Base-by-base conservation (phyloP, 225 moss, liverwort and hornwort genomes). In the Lunularia cruciata region DNA sequence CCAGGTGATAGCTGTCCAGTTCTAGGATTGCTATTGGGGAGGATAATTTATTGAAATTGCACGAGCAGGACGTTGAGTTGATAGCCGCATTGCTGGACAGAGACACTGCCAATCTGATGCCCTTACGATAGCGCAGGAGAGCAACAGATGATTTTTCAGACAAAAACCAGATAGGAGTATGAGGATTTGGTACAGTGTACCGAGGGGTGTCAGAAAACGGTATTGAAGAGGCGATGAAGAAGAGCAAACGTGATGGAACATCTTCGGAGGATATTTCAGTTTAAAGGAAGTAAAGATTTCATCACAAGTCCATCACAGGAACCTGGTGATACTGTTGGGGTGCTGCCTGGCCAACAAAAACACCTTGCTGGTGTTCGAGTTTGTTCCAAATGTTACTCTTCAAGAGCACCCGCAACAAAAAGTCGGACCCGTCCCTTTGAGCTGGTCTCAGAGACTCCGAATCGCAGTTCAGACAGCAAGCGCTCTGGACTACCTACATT, bases 401-500 rank as follows among this genome's bases (percentile, higher is more conserved):
- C 47, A 45, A 27, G 60, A 61, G 11, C 72, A 72, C 45, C 31
- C 62, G 13, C 16, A 47, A 47, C 26, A 27, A 4, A 58, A 33
- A 6, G 30, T 11, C 10, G 57, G 16, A 3, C 3, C 61, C 6
- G n/a, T n/a, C n/a, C 25, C 12, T 19, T 14, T 83, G 64, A 65
- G 33, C 30, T 78, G 77, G 77, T 19, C 27, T 20, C 42, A 58
- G 23, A 23, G 79, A 15, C 38, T 79, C 13, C 73, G 63, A 34
- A 76, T 83, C 19, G 79, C 70, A 15, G 57, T 70, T 26, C 76
- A 79, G 36, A 74, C 83, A 18, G 79, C 79, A 9, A 67, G 69
- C 27, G 79, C 70, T 45, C 38, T 83, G 35, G 76, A 72, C 5
- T 79, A 83, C 47, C 60, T 83, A 27, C 83, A 79, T n/a, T 76